Percentiles rank a stretch among this genome's conserved stretches.
Evolutionary conservation across 2,329 filamentous ascomycete genomes (phyloP).

Genomic region (Colletotrichum navitas): DNA sequence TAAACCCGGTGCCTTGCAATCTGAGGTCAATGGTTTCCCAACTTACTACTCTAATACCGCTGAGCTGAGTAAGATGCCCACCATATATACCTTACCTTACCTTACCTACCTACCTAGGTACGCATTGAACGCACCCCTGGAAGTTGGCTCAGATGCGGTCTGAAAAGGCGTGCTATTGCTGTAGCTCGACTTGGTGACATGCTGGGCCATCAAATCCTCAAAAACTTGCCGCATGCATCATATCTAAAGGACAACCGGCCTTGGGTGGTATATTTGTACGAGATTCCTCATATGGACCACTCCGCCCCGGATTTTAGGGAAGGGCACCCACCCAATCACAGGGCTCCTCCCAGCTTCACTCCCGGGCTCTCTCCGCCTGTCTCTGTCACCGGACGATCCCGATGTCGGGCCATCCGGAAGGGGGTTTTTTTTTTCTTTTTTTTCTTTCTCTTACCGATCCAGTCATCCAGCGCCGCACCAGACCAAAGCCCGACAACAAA

Average conservation of each 20-base stretch:
- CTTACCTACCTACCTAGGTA: not conserved
- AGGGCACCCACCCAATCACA: constrained; percentile 22
- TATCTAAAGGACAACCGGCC: not conserved
- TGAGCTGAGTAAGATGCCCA: not conserved
- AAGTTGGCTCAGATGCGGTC: not conserved
- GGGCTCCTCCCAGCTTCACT: constrained; percentile 7
- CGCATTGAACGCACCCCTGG: not conserved
- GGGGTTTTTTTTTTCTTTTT: constrained; percentile 32
- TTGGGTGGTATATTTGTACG: too few relatives aligned
- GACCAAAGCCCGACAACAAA: constrained; percentile 28
- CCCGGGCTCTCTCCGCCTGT: constrained; percentile 30
- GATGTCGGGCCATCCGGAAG: constrained; percentile 35
- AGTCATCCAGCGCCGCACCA: constrained; percentile 19
- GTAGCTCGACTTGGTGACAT: constrained; percentile 2
- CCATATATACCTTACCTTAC: too few relatives aligned
- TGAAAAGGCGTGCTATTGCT: constrained; percentile 28
- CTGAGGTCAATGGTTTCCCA: not conserved
- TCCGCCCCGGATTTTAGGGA: constrained; percentile 33
- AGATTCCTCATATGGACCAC: not conserved
- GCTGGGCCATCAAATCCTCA: not conserved
- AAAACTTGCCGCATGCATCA: not conserved
- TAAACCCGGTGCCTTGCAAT: not conserved
- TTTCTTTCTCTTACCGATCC: constrained; percentile 15
- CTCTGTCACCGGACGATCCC: constrained; percentile 37
- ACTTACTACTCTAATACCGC: not conserved